Conservation (phyloP, 139 green algal species). For the Picochlorum sp. region DNA sequence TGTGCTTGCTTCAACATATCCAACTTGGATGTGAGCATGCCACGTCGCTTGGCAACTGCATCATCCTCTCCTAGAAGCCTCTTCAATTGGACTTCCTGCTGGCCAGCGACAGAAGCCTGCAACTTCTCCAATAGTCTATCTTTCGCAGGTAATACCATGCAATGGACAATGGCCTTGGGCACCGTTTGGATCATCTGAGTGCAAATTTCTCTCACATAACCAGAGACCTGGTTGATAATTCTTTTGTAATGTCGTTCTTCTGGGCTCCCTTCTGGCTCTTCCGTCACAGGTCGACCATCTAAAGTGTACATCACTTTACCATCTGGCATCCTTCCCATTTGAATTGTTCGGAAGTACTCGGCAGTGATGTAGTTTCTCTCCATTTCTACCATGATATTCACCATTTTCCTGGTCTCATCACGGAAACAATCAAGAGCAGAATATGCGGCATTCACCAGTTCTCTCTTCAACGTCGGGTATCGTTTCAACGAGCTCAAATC, state of each 20-base stretch:
- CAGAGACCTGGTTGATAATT: slow-evolving; percentile 68
- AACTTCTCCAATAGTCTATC: slow-evolving; percentile 59
- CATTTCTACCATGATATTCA: slow-evolving; percentile 81
- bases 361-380: slow-evolving; percentile 83
- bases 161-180: slow-evolving; percentile 86
- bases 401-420: slow-evolving; percentile 47
- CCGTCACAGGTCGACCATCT: slow-evolving; percentile 26
- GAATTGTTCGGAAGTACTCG: slow-evolving; percentile 65
- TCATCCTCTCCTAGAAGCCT: slow-evolving; percentile 78
- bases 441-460: slow-evolving; percentile 62
- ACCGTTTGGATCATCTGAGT: slow-evolving; percentile 80
- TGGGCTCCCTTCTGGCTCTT: slow-evolving; percentile 25
- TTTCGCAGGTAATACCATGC: slow-evolving; percentile 68
- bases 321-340: slow-evolving; percentile 33
- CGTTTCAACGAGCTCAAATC: slow-evolving; percentile 41
- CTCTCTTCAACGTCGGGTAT: slow-evolving; percentile 67
- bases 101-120: slow-evolving; percentile 57
- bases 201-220: slow-evolving; percentile 81
- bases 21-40: slow-evolving; percentile 24
- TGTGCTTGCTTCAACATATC: slow-evolving; percentile 31
- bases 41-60: slow-evolving; percentile 53
- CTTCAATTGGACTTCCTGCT: slow-evolving; percentile 62
- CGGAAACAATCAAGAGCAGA: slow-evolving; percentile 46
- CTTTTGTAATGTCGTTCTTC: slow-evolving; percentile 52
- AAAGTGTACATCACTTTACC: slow-evolving; percentile 38